A percentile compares a stretch with the other conserved stretches of the same genome.
phyloP scores from a whole-genome alignment of 495 filamentous ascomycete genomes.

The Podospora didyma region DNA sequence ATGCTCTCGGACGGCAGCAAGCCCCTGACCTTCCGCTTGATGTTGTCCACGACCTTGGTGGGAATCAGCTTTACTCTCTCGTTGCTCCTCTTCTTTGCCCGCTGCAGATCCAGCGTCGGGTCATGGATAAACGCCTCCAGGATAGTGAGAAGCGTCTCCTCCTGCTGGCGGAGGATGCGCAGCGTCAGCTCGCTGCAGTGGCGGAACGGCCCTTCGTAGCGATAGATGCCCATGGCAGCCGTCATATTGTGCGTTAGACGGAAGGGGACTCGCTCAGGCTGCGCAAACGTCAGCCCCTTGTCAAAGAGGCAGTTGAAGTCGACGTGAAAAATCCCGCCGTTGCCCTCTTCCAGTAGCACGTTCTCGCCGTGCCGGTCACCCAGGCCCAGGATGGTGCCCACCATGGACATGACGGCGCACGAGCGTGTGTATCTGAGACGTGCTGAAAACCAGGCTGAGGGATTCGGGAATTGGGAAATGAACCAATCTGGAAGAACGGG shows the following conservation, averaged over 20 bases:
- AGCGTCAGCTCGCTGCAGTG: slow-evolving; percentile 86
- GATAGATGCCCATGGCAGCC: slow-evolving; percentile 89
- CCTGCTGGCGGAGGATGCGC: slow-evolving; percentile 76
- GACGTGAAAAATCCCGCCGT: slow-evolving; percentile 92
- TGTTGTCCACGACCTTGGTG: slow-evolving; percentile 83
- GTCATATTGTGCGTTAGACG: slow-evolving; percentile 98
- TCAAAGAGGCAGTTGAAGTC: slow-evolving; percentile 99
- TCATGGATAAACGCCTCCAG: slow-evolving; percentile 96
- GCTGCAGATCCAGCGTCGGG: slow-evolving; percentile 89
- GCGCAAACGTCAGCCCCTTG: slow-evolving; percentile 93
- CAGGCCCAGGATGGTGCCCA: slow-evolving; percentile 88
- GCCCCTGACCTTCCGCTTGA: slow-evolving; percentile 80
- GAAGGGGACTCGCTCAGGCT: slow-evolving; percentile 95
- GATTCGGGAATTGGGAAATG: slow-evolving; percentile 87
- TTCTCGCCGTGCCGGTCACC: slow-evolving; percentile 99
- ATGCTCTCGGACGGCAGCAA: slow-evolving; percentile 81
- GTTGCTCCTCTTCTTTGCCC: slow-evolving; percentile 62
- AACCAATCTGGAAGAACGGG: slow-evolving; percentile 93
- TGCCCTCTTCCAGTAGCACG: slow-evolving; percentile 89
- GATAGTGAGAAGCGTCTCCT: slow-evolving; percentile 95
- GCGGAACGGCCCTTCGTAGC: slow-evolving; percentile 89
- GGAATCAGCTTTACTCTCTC: slow-evolving; percentile 75
- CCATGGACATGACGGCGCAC: slow-evolving; percentile 96
- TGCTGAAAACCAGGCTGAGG: slow-evolving; percentile 85
- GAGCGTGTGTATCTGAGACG: slow-evolving; percentile 89